Evolutionary conservation across 1,284 basidiomycete genomes (phyloP), one percentile per base, ranked within the genome.

Genomic region (Trichosporon sp.): DNA sequence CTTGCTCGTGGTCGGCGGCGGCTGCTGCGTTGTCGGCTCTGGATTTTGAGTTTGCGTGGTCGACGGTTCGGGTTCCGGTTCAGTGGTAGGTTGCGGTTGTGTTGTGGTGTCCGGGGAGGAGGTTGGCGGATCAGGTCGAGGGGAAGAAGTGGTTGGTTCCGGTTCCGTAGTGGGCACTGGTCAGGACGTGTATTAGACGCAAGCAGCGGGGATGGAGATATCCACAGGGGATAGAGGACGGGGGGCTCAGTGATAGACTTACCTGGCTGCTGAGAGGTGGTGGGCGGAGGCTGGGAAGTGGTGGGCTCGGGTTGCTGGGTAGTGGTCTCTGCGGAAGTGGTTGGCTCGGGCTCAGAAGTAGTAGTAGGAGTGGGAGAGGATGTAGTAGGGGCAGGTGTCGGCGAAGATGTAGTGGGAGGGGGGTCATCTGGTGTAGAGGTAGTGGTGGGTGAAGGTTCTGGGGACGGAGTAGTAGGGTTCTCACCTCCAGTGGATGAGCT

Each of bases 111-210:
- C 59, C 14, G 59, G 59, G 2, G 16, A n/a, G 31, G 31, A 26
- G 1, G 59, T 37, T 16, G 59, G 35, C 2, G 59, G 31, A 1
- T 16, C 16, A 3, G 59, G 59, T 16, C 26, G 26, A 26, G 19
- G 31, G 21, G 54, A 59, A 31, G 54, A 31, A 4, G 59, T 63
- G 10, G 59, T 16, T 2, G 59, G 59, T 37, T 35, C 59, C 14
- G 59, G 59, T n/a, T 63, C n/a, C 14, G 59, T 35, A 10, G 59
- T 63, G 32, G 59, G 59, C 59, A 37, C 59, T 63, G 59, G 59
- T 63, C 59, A 63, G 59, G 59, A 63, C 59, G 59, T 63, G 59
- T 21, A 63, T 63, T 21, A 63, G 59, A 63, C 59, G 19, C 38
- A 38, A 8, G 38, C 40, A 40, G 26, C 26, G 26, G 64, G 37